Evolutionary conservation across 2,329 filamentous ascomycete species (phyloP).

Genomic region (Pseudogymnoascus sp.): DNA sequence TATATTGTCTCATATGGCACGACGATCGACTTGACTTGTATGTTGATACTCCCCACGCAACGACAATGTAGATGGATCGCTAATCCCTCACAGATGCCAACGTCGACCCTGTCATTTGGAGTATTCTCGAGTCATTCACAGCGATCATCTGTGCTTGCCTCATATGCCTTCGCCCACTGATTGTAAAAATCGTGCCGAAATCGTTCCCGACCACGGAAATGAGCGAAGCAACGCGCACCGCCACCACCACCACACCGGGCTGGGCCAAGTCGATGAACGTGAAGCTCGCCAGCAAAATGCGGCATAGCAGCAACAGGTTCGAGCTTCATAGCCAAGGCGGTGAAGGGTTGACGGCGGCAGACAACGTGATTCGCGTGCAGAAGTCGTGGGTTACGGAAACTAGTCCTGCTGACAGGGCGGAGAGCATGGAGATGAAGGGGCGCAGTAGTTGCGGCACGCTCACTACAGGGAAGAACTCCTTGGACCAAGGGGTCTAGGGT

Average conservation of each 20-base stretch:
- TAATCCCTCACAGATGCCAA: conserved; percentile 16
- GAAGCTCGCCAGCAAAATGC: not conserved
- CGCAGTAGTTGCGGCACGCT: not conserved
- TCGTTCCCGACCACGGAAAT: conserved; percentile 10
- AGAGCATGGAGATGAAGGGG: not conserved
- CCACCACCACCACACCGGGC: not conserved
- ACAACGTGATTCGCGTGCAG: not conserved
- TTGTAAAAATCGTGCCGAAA: conserved; percentile 15
- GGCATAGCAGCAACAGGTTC: not conserved
- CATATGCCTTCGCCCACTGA: conserved; percentile 18
- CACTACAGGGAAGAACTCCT: not conserved
- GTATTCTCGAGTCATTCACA: conserved; percentile 21
- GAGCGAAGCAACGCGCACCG: not conserved
- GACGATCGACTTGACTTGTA: conserved; percentile 20
- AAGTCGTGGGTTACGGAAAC: conserved; percentile 3
- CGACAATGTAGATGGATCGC: not conserved
- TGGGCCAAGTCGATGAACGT: not conserved
- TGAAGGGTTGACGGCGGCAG: not conserved
- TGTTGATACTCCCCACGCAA: not conserved
- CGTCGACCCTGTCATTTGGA: conserved; percentile 22
- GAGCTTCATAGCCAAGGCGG: not conserved
- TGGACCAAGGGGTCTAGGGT: not conserved
- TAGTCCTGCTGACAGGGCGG: not conserved
- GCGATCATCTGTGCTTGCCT: conserved; percentile 23
- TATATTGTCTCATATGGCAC: conserved; percentile 17